These are phyloP conservation scores for Lactifluus volemus DNA, from an alignment of 768 basidiomycete genomes.

Conservation along the genomic window DNA sequence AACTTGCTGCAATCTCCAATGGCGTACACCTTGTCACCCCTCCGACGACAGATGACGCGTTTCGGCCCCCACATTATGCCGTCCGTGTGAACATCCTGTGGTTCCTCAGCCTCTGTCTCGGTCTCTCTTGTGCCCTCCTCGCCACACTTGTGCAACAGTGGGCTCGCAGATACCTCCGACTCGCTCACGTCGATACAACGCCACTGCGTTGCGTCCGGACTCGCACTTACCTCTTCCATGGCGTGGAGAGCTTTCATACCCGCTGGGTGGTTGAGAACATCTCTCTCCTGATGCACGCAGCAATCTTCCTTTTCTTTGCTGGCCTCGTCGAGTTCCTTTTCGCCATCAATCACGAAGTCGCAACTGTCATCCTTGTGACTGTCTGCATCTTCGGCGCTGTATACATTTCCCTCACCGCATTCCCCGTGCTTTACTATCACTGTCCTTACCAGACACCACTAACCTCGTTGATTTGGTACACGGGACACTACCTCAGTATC, in stretches of 20 bases:
- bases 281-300: neutral
- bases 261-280: neutral
- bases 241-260: neutral
- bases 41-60: neutral
- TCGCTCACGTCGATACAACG: neutral
- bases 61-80: neutral
- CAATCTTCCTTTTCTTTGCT: neutral
- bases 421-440: neutral
- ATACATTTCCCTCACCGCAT: neutral
- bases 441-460: neutral
- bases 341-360: neutral
- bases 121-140: conserved; percentile 6
- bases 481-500: neutral
- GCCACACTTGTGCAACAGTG: conserved; percentile 14
- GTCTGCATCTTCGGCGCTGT: neutral
- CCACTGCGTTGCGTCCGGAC: conserved; percentile 1
- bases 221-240: conserved; percentile 3
- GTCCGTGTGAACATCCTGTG: conserved; percentile 16
- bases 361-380: neutral
- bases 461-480: neutral
- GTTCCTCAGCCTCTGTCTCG: conserved; percentile 16
- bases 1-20: conserved; percentile 10
- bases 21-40: neutral
- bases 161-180: conserved; percentile 6
- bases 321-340: conserved; percentile 2